A percentile compares a stretch with the other conserved stretches of the same genome.
Evolutionary conservation across 202 grass and related monocot genomes (phyloP).

Genomic region (Zizania palustris): DNA sequence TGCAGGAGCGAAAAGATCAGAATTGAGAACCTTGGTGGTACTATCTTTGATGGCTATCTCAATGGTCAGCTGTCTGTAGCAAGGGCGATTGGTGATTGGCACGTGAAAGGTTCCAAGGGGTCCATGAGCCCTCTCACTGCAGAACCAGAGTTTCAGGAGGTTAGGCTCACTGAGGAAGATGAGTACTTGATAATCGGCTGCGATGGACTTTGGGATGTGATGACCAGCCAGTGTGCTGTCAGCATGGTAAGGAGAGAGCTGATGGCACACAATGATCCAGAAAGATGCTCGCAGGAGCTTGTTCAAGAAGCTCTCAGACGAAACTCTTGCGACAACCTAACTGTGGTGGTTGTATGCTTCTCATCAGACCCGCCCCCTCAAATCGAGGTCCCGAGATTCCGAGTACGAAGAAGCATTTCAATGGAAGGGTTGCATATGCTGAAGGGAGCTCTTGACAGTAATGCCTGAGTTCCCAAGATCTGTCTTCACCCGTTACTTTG

Average conservation of each 20-base stretch:
- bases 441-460: slow-evolving; percentile 74
- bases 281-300: slow-evolving; percentile 71
- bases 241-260: slow-evolving; percentile 84
- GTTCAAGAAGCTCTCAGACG: slow-evolving; percentile 76
- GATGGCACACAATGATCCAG: slow-evolving; percentile 76
- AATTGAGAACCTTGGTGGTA: slow-evolving; percentile 84
- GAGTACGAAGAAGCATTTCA: slow-evolving; percentile 87
- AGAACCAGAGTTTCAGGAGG: slow-evolving; percentile 81
- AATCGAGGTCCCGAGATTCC: slow-evolving; percentile 77
- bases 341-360: slow-evolving; percentile 81
- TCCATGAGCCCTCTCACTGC: slow-evolving; percentile 66
- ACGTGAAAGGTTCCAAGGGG: slow-evolving; percentile 83
- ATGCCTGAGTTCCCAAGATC: slow-evolving; percentile 41
- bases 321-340: slow-evolving; percentile 80
- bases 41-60: slow-evolving; percentile 77
- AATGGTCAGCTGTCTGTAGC: slow-evolving; percentile 88
- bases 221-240: slow-evolving; percentile 89
- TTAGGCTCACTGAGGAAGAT: slow-evolving; percentile 68
- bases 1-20: slow-evolving; percentile 68
- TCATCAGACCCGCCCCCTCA: slow-evolving; percentile 73
- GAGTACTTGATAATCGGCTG: slow-evolving; percentile 92
- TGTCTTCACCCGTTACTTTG: slow-evolving; percentile 22
- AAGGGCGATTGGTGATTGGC: slow-evolving; percentile 93
- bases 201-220: slow-evolving; percentile 96
- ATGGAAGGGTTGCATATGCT: slow-evolving; percentile 77